These are phyloP conservation scores for Lachnellula arida DNA, from an alignment of 2,329 filamentous ascomycete species.

Conservation along the genomic window DNA sequence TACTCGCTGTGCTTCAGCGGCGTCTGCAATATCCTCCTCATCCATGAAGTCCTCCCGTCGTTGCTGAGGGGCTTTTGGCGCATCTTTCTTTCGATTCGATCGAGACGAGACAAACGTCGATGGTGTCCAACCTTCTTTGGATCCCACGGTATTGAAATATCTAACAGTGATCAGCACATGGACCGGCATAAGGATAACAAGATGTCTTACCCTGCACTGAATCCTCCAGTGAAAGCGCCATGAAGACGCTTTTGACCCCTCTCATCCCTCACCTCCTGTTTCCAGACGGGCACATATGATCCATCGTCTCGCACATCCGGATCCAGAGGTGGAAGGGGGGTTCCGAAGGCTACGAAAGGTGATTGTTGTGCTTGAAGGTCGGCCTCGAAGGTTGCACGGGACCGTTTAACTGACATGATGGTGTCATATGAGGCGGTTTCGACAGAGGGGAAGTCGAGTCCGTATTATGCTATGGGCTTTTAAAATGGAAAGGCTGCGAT, in stretches of 20 bases:
- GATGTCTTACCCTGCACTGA: slow-evolving; percentile 77
- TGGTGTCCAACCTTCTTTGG: slow-evolving; percentile 96
- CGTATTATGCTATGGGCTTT: not conserved
- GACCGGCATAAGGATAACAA: not conserved
- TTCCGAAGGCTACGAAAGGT: slow-evolving; percentile 77
- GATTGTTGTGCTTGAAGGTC: slow-evolving; percentile 63
- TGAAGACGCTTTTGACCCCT: slow-evolving; percentile 85
- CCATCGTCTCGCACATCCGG: slow-evolving; percentile 79
- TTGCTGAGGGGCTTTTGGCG: slow-evolving; percentile 48
- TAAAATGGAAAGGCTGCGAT: slow-evolving; percentile 6
- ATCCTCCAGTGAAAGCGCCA: slow-evolving; percentile 94
- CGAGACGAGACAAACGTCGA: slow-evolving; percentile 90
- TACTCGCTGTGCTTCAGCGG: slow-evolving; percentile 69
- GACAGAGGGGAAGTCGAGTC: not conserved
- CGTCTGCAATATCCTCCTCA: slow-evolving; percentile 87
- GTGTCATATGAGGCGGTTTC: slow-evolving; percentile 15
- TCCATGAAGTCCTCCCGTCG: slow-evolving; percentile 95
- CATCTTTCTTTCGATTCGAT: slow-evolving; percentile 67
- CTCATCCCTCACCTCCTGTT: slow-evolving; percentile 95
- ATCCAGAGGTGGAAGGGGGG: slow-evolving; percentile 74
- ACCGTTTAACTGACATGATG: slow-evolving; percentile 73
- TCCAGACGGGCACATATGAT: slow-evolving; percentile 92
- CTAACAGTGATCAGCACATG: slow-evolving; percentile 40
- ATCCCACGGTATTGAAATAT: slow-evolving; percentile 97
- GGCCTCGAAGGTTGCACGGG: slow-evolving; percentile 71